phyloP scores from a whole-genome alignment of 352 stramenopile genomes.

The Aphanomyces invadans region DNA sequence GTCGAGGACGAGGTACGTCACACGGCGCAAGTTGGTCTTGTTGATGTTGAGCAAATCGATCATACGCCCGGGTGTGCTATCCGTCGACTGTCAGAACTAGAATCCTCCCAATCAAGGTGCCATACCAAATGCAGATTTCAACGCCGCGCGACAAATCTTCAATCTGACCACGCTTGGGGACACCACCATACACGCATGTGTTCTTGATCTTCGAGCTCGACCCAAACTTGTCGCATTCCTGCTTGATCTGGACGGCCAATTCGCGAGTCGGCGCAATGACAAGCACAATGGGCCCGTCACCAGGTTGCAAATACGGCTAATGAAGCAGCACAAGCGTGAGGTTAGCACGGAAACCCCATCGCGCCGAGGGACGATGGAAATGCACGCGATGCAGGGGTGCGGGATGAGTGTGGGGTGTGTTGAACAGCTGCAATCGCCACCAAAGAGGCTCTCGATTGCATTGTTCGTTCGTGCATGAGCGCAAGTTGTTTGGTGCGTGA shows the following conservation, averaged over 20 bases:
- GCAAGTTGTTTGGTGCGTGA: not conserved
- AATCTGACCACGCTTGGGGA: slow-evolving; percentile 91
- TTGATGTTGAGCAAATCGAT: slow-evolving; percentile 97
- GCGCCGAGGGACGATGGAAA: too few relatives aligned
- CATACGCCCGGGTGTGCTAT: slow-evolving; percentile 94
- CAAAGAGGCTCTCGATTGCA: not conserved
- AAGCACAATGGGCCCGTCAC: slow-evolving; percentile 98
- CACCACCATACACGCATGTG: slow-evolving; percentile 98
- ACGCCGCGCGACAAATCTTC: slow-evolving; percentile 72
- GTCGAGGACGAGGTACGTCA: slow-evolving; percentile 99
- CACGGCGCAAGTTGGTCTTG: slow-evolving; percentile 93
- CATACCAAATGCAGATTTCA: slow-evolving; percentile 77
- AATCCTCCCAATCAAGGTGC: too few relatives aligned
- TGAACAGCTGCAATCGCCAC: not conserved
- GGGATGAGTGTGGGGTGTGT: not conserved
- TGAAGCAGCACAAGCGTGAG: slow-evolving; percentile 13
- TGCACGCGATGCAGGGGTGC: too few relatives aligned
- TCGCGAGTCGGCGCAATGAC: slow-evolving; percentile 98
- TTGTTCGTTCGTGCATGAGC: not conserved
- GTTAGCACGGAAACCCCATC: too few relatives aligned
- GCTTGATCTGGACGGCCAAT: slow-evolving; percentile 98
- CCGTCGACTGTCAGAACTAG: too few relatives aligned
- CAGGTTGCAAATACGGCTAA: slow-evolving; percentile 87
- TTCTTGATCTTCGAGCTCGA: slow-evolving; percentile 97
- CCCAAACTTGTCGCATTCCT: slow-evolving; percentile 99